A percentile compares a stretch with the other conserved stretches of the same genome.
Evolutionary conservation across 2,329 filamentous ascomycete species (phyloP).

Genomic region (Chaetomiaceae sp.): DNA sequence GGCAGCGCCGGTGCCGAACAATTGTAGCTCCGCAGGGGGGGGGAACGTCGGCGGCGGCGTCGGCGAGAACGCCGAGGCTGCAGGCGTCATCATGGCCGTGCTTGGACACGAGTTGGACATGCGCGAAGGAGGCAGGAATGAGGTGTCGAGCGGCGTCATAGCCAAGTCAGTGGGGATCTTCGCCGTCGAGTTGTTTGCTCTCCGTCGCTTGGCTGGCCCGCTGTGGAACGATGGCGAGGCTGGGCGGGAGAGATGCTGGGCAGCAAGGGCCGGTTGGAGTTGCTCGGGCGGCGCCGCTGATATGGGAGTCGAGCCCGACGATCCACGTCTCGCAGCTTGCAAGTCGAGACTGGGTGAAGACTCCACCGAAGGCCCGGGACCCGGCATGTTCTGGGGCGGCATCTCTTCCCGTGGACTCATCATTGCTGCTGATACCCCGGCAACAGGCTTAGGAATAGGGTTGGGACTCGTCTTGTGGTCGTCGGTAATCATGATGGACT

Average conservation of each 20-base stretch:
- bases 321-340: conserved; percentile 9
- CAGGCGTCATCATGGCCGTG: conserved; percentile 33
- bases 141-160: conserved; percentile 76
- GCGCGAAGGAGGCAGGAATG: conserved; percentile 36
- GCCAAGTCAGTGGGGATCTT: conserved; percentile 69
- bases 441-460: conserved; percentile 33
- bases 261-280: conserved; percentile 4
- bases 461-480: conserved; percentile 79
- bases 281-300: conserved; percentile 5
- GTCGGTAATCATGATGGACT: conserved; percentile 94
- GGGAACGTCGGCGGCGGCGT: conserved; percentile 40
- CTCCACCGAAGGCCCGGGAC: conserved; percentile 3
- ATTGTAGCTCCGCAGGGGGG: conserved; percentile 34
- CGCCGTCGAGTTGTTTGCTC: conserved; percentile 61
- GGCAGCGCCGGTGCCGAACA: conserved; percentile 41
- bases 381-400: background rate
- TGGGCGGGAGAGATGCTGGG: conserved; percentile 54
- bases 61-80: conserved; percentile 52
- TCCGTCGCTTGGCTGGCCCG: conserved; percentile 73
- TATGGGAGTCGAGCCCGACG: conserved; percentile 1
- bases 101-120: conserved; percentile 28
- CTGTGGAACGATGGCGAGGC: conserved; percentile 64
- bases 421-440: conserved; percentile 14
- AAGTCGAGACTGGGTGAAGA: conserved; percentile 14
- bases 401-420: conserved; percentile 12